Evolutionary conservation across 1,284 basidiomycete genomes (phyloP).

Genomic region (Heterobasidion occidentale): DNA sequence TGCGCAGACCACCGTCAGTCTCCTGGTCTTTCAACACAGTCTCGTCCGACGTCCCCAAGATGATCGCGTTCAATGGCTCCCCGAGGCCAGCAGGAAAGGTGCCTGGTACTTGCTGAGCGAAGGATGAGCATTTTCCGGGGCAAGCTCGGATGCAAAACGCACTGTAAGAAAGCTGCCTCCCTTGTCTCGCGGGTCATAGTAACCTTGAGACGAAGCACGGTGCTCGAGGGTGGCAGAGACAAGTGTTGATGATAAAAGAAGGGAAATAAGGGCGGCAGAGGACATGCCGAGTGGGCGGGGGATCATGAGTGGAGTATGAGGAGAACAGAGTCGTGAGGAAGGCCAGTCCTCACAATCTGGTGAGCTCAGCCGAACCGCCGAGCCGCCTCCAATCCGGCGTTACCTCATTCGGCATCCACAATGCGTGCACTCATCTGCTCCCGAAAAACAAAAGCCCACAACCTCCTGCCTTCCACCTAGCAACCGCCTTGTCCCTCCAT

Average conservation of each 20-base stretch:
- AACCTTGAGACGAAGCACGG: conserved; percentile 29
- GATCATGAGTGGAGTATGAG: conserved; percentile 3
- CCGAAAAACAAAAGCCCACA: neutral
- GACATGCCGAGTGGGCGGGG: conserved; percentile 20
- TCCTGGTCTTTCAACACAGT: conserved; percentile 60
- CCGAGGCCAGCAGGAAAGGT: conserved; percentile 74
- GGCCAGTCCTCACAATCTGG: neutral
- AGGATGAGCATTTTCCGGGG: neutral
- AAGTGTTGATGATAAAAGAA: conserved; percentile 18
- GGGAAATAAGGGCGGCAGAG: conserved; percentile 13
- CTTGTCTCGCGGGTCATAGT: conserved; percentile 30
- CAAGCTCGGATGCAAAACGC: conserved; percentile 10
- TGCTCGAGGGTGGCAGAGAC: conserved; percentile 9
- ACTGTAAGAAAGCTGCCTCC: conserved; percentile 45
- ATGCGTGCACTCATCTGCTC: neutral
- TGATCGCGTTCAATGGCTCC: conserved; percentile 86
- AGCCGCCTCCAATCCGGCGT: neutral
- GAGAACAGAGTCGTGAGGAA: neutral
- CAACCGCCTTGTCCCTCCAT: neutral
- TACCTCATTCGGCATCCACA: neutral
- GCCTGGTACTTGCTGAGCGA: conserved; percentile 40
- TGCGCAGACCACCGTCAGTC: conserved; percentile 67
- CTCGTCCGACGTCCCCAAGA: conserved; percentile 75
- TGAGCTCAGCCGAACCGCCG: neutral
- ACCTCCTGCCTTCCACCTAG: neutral